Evolutionary conservation across 78 protist species (phyloP).

Genomic region (Dictyostelium purpureum): DNA sequence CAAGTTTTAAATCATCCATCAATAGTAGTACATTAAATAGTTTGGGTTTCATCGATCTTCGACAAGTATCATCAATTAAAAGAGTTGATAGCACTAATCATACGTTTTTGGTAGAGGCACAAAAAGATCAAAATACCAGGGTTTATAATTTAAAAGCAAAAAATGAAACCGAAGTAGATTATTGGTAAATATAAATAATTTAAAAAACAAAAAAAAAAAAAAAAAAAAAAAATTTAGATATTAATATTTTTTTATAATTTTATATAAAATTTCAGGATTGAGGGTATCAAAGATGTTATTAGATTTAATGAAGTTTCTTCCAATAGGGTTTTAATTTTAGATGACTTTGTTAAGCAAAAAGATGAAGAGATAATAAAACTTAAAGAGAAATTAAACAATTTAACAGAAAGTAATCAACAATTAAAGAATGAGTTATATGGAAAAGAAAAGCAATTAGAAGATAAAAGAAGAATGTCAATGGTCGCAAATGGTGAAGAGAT

Average conservation of each 20-base stretch:
- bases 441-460: background rate
- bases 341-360: conserved; percentile 14
- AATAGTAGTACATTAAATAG: background rate
- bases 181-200: no score
- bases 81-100: background rate
- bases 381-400: conserved; percentile 15
- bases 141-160: conserved; percentile 14
- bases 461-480: background rate
- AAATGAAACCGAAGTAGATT: conserved; percentile 36
- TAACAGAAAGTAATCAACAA: background rate
- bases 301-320: background rate
- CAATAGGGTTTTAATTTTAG: background rate
- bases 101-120: conserved; percentile 35
- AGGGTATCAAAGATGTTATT: conserved; percentile 35
- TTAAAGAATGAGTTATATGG: background rate
- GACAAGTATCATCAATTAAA: conserved; percentile 11
- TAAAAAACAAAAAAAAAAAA: no score
- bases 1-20: background rate
- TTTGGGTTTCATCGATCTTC: conserved; percentile 37
- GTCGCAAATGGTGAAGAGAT: conserved; percentile 37
- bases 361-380: conserved; percentile 35
- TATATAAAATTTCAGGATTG: background rate
- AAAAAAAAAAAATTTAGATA: background rate
- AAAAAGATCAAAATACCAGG: no score
- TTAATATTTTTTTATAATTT: no score